Base-by-base conservation (phyloP, 495 filamentous ascomycete genomes). In the Penicillium longicatenatum region DNA sequence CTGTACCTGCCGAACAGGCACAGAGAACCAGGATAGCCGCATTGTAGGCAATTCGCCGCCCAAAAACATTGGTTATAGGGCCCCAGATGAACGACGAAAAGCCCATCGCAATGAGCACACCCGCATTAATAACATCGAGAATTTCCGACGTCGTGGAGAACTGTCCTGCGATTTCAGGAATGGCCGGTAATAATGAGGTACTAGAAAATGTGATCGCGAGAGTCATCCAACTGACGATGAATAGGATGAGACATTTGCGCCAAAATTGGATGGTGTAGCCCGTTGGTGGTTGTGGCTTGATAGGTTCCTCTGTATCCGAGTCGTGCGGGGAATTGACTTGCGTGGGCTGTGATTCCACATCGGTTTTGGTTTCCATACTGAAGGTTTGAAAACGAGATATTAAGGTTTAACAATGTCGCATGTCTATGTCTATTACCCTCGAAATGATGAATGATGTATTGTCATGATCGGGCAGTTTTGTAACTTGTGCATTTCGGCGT, bases 51-150 rank as follows among this genome's bases (percentile, higher is more conserved):
- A 48, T 58, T 17, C 64, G 43, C 12, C 75, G 65, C 0, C 77
- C 75, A 17, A 78, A 58, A 1, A 79, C 16, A n/a, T 67, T 58
- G 1, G 58, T 68, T 12, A 86, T 45, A 1, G 83, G 83, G 0
- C 78, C 77, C 75, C 80, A 85, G 21, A 85, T 74, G 8, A 80
- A 67, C 4, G 79, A 74, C 22, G 79, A 78, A n/a, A 82, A 65
- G 1, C 81, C 82, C 83, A 85, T 84, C 17, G 81, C 81, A 53
- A 84, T 58, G 44, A 85, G 58, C 42, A 83, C 81, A 33, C 81
- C 70, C 1, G 81, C 81, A 52, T 79, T 80, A 30, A 74, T 74
- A 12, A 73, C 61, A 61, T 76, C 72, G 8, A 79, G 63, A n/a
- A 66, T 72, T 54, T 77, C 72, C 2, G 65, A 30, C 11, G 71